Percentiles rank a stretch among this genome's conserved stretches.
phyloP scores from a whole-genome alignment of 2,329 filamentous ascomycete species.

The Amesomyces nigricolor region DNA sequence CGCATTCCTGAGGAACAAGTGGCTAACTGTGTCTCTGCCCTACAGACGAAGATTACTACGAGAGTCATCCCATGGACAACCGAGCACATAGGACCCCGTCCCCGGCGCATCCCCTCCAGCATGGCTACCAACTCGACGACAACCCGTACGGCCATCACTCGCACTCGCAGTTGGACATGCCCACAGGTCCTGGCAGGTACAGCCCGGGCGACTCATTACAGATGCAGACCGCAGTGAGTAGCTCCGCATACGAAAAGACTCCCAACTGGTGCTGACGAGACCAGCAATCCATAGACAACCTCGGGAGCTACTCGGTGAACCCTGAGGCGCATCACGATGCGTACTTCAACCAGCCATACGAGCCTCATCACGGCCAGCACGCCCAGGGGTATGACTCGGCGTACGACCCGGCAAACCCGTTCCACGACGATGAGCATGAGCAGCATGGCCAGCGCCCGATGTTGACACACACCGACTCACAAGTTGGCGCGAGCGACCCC shows the following conservation, averaged over 20 bases:
- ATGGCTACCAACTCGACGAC: conserved; percentile 79
- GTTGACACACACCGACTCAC: conserved; percentile 55
- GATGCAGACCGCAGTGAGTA: conserved; percentile 75
- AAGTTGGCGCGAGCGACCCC: conserved; percentile 35
- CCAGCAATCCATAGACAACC: conserved; percentile 47
- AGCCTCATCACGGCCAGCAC: conserved; percentile 56
- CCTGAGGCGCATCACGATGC: conserved; percentile 82
- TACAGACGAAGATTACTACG: conserved; percentile 56
- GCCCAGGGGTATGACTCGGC: conserved; percentile 48
- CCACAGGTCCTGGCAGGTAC: conserved; percentile 50
- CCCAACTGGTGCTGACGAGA: conserved; percentile 15
- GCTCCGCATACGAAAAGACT: neutral
- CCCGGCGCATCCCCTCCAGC: conserved; percentile 65
- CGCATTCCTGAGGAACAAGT: conserved; percentile 5
- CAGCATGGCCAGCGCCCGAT: conserved; percentile 62
- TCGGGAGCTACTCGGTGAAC: conserved; percentile 61
- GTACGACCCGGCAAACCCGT: conserved; percentile 37
- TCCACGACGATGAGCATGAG: conserved; percentile 51
- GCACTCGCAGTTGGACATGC: conserved; percentile 62
- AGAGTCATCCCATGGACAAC: conserved; percentile 49
- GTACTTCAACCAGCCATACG: conserved; percentile 80
- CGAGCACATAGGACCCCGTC: conserved; percentile 63
- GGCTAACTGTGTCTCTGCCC: conserved; percentile 19
- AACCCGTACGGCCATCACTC: conserved; percentile 58
- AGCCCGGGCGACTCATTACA: conserved; percentile 71